Percentiles rank a stretch among this genome's conserved stretches.
phyloP scores from a whole-genome alignment of 179 eudicot genomes.

The Spergularia azorica region DNA sequence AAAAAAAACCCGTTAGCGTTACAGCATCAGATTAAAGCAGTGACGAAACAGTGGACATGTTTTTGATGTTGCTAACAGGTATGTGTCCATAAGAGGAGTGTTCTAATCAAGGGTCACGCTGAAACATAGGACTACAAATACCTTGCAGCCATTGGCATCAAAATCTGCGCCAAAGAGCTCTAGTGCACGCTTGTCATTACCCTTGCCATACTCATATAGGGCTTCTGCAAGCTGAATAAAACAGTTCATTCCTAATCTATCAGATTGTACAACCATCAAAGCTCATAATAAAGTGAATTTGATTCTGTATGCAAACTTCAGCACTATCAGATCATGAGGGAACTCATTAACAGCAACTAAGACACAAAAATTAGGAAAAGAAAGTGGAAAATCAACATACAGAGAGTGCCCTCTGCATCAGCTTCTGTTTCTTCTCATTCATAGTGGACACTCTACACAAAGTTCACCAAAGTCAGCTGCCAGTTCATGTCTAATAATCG shows the following conservation, averaged over 20 bases:
- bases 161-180: conserved; percentile 64
- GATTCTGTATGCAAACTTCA: too few relatives aligned
- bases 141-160: conserved; percentile 75
- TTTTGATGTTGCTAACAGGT: too few relatives aligned
- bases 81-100: too few relatives aligned
- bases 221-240: conserved; percentile 87
- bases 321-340: too few relatives aligned
- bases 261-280: too few relatives aligned
- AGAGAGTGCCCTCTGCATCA: conserved; percentile 61
- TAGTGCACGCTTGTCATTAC: conserved; percentile 56
- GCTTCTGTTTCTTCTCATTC: conserved; percentile 60
- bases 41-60: too few relatives aligned
- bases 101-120: background rate
- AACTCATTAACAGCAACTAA: background rate
- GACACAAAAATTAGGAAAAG: background rate
- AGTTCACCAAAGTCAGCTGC: background rate
- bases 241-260: background rate
- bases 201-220: conserved; percentile 66
- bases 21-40: too few relatives aligned
- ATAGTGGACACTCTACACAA: conserved; percentile 61
- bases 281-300: too few relatives aligned
- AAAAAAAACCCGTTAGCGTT: too few relatives aligned
- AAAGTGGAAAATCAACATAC: conserved; percentile 39
- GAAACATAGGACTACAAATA: conserved; percentile 21
- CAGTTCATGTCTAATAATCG: background rate